These are phyloP conservation scores for Fusarium mexicanum DNA, from an alignment of 2,329 filamentous ascomycete genomes.

Conservation along the genomic window DNA sequence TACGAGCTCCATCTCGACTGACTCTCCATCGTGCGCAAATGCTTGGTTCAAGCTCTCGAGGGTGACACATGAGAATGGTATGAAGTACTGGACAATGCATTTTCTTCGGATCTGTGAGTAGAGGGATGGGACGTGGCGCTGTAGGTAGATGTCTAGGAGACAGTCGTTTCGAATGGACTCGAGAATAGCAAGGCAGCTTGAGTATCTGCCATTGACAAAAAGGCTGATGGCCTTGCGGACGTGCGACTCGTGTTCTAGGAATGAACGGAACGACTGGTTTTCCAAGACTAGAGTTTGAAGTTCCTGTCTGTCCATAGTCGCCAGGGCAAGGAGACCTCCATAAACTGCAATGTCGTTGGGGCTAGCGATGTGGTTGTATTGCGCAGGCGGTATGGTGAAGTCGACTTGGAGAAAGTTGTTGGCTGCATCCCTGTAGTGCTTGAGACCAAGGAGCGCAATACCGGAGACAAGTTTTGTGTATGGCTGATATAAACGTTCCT, in stretches of 20 bases:
- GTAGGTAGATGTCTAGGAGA: conserved; percentile 87
- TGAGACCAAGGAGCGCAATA: conserved; percentile 59
- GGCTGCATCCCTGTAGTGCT: conserved; percentile 71
- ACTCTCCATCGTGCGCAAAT: conserved; percentile 72
- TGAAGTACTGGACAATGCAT: conserved; percentile 92
- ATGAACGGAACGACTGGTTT: conserved; percentile 81
- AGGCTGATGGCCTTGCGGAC: conserved; percentile 89
- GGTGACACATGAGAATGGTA: conserved; percentile 88
- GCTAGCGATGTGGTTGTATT: conserved; percentile 77
- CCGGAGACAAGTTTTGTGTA: conserved; percentile 64
- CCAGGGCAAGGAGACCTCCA: conserved; percentile 87
- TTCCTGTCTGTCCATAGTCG: conserved; percentile 83
- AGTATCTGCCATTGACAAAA: conserved; percentile 92
- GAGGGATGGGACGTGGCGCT: conserved; percentile 74
- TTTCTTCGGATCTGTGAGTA: conserved; percentile 84
- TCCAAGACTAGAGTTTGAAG: conserved; percentile 82
- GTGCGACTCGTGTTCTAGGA: conserved; percentile 92
- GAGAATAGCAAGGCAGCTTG: conserved; percentile 82
- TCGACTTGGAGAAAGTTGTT: conserved; percentile 74
- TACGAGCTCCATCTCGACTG: conserved; percentile 79
- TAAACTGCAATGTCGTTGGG: conserved; percentile 93
- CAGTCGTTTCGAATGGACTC: conserved; percentile 86
- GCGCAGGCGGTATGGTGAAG: conserved; percentile 57
- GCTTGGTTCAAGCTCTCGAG: conserved; percentile 80
- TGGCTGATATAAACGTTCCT: conserved; percentile 56